A percentile compares a stretch with the other conserved stretches of the same genome.
phyloP scores from a whole-genome alignment of 2,329 filamentous ascomycete species.

The Trichoderma gracile region DNA sequence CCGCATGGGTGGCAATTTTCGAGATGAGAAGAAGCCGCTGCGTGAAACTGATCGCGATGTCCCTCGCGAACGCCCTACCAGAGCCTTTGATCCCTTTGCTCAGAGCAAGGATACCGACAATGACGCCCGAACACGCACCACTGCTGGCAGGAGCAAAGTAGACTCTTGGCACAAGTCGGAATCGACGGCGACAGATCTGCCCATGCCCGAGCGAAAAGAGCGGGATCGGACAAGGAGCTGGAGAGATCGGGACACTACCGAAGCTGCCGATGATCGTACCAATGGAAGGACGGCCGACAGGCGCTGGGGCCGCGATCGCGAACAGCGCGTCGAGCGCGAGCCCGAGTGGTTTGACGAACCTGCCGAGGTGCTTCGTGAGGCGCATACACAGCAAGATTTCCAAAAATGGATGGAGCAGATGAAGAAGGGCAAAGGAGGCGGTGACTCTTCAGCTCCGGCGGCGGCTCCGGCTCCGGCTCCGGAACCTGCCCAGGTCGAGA shows the following conservation, averaged over 20 bases:
- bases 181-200: constrained; percentile 29
- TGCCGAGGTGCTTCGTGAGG: constrained; percentile 66
- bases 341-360: constrained; percentile 88
- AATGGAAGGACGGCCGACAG: constrained; percentile 49
- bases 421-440: constrained; percentile 63
- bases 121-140: constrained; percentile 63
- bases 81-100: constrained; percentile 52
- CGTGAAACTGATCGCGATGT: constrained; percentile 59
- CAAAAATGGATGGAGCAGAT: constrained; percentile 92
- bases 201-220: constrained; percentile 48
- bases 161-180: constrained; percentile 73
- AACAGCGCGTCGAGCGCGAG: constrained; percentile 69
- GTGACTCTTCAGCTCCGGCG: constrained; percentile 34
- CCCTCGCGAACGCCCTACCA: constrained; percentile 48
- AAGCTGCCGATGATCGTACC: constrained; percentile 58
- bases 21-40: constrained; percentile 47
- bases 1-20: constrained; percentile 57
- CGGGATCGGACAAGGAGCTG: constrained; percentile 62
- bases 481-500: constrained; percentile 46
- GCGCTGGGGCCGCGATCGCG: constrained; percentile 59
- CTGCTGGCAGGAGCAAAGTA: constrained; percentile 62
- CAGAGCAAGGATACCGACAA: constrained; percentile 55
- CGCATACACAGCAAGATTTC: constrained; percentile 86
- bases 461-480: constrained; percentile 36
- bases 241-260: constrained; percentile 53